Base-by-base conservation (phyloP, 129 eudicot species). In the Logfia minima region DNA sequence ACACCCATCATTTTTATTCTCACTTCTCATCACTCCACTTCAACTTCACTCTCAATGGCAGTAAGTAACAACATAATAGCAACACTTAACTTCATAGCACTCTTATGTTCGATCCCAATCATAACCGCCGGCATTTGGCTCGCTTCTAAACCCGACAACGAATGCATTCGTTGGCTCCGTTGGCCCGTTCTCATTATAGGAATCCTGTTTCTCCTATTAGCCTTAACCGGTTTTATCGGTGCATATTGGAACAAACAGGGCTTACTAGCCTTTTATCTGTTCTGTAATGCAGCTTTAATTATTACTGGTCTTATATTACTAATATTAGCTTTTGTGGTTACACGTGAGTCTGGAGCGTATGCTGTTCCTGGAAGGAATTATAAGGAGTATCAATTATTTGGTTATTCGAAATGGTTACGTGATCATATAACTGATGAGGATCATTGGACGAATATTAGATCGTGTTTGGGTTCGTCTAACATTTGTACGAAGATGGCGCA, bases 21-120 rank as follows among this genome's bases (percentile, higher is more conserved):
- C n/a, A 10, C 24, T 51, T 18, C 82, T 5, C 63, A 28, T 22
- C 5, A 58, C 67, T 68, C 62, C 62, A 26, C 55, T 48, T 48
- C 7, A 26, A 37, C 70, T 58, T 58, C 62, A 58, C 14, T 70
- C 73, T 3, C 55, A 21, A 93, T 93, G 98, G 93, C 90, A 48
- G 81, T 93, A 21, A 84, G 90, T 90, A 93, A 93, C 92, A 93
- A 91, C 97, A 48, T 93, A 61, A 91, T 89, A 55, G 97, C 98
- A 69, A 68, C 85, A 35, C 84, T 93, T 0, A 93, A 93, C 90
- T 89, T 91, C 89, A 75, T 91, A 29, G 93, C 97, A 0, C 63
- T 93, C 9, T 85, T 93, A 68, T 93, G 97, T 13, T 93, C 98
- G 58, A 86, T 93, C 78, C 98, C 97, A 39, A 87, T 93, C 78